phyloP scores from a whole-genome alignment of 306 rosid species.

The Canavalia gladiata region DNA sequence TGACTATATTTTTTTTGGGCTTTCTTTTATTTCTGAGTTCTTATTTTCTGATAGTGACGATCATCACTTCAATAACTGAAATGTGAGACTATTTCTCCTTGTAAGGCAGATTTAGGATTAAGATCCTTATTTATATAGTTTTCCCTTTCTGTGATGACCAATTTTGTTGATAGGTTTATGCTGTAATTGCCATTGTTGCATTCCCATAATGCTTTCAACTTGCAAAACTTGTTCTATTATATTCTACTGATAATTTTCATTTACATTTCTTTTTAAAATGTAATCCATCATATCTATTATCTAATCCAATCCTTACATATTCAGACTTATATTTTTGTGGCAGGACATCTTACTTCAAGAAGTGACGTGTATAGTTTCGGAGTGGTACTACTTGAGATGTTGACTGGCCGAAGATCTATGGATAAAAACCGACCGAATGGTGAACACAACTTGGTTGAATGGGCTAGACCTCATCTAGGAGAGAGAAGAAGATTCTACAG shows the following conservation, averaged over 20 bases:
- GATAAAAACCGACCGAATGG: slow-evolving; percentile 95
- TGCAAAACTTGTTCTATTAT: background rate
- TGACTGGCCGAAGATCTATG: slow-evolving; percentile 96
- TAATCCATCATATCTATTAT: background rate
- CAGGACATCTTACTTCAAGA: slow-evolving; percentile 94
- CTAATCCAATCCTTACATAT: background rate
- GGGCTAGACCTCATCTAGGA: slow-evolving; percentile 97
- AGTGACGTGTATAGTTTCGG: slow-evolving; percentile 98
- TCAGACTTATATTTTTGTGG: slow-evolving; percentile 35
- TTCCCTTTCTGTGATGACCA: background rate
- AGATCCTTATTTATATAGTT: background rate
- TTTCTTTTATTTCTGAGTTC: background rate
- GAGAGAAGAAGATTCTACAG: slow-evolving; percentile 85
- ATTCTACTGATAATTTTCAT: background rate
- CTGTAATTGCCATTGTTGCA: background rate
- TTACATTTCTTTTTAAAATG: background rate
- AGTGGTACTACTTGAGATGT: slow-evolving; percentile 95
- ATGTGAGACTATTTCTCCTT: background rate
- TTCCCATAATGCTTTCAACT: background rate
- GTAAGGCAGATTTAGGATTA: background rate
- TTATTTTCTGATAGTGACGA: background rate
- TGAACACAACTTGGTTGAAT: slow-evolving; percentile 94
- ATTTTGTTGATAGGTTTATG: background rate
- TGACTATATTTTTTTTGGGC: background rate
- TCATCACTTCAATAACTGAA: background rate